A percentile compares a stretch with the other conserved stretches of the same genome.
These are phyloP conservation scores for Arachis hypogaea DNA, from an alignment of 306 rosid species.

Conservation along the genomic window DNA sequence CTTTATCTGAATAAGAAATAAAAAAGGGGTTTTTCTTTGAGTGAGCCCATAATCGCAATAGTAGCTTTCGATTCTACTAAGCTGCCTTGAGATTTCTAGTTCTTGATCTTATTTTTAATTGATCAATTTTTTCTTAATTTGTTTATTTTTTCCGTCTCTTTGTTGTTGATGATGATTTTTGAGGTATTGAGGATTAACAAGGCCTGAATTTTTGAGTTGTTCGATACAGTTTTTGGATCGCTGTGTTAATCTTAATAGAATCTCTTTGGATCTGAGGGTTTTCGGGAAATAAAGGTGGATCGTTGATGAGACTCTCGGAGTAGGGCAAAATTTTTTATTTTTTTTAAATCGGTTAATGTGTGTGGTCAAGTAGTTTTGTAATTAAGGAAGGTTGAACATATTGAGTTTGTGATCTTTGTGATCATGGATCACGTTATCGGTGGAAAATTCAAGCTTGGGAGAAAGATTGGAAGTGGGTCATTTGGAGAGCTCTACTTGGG, in stretches of 20 bases:
- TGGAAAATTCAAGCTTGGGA: constrained; percentile 92
- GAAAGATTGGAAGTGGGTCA: constrained; percentile 97
- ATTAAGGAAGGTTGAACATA: constrained; percentile 39
- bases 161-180: constrained; percentile 4
- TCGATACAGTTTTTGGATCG: constrained; percentile 44
- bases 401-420: constrained; percentile 56
- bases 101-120: constrained; percentile 38
- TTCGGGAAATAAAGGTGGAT: constrained; percentile 37
- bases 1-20: constrained; percentile 25
- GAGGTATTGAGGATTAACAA: constrained; percentile 9
- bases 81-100: constrained; percentile 37
- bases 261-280: constrained; percentile 64
- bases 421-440: constrained; percentile 93
- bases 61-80: constrained; percentile 38
- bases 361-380: constrained; percentile 42
- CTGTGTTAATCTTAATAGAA: constrained; percentile 32
- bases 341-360: constrained; percentile 31
- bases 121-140: constrained; percentile 16
- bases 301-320: constrained; percentile 39
- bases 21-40: constrained; percentile 33
- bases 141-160: neutral
- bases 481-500: constrained; percentile 97
- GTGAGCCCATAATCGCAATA: constrained; percentile 39
- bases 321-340: neutral
- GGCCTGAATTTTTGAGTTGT: constrained; percentile 36